Conservation (phyloP, 2,329 filamentous ascomycete species). For the Epichloe brachyelytri region DNA sequence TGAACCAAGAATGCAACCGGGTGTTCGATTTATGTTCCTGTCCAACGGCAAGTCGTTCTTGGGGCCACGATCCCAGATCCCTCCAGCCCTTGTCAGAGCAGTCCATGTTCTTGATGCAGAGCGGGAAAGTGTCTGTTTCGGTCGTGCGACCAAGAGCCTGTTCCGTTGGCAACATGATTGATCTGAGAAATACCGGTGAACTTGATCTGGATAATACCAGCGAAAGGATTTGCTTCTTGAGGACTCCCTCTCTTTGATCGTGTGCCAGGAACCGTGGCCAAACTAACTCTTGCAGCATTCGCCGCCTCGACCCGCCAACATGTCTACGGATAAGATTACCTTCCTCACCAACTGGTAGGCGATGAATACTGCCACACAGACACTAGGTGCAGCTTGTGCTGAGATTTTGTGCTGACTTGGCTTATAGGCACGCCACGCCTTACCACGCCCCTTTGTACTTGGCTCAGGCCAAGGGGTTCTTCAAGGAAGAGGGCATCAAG, state of each 20-base stretch:
- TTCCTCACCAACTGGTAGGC: constrained; percentile 71
- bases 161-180: constrained; percentile 15
- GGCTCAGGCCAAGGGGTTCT: constrained; percentile 63
- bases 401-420: background rate
- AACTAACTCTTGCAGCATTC: constrained; percentile 36
- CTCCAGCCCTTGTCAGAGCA: too few relatives aligned
- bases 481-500: constrained; percentile 62
- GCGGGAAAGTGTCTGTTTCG: background rate
- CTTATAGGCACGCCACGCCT: constrained; percentile 59
- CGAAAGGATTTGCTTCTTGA: constrained; percentile 75
- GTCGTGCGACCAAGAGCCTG: background rate
- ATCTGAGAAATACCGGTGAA: constrained; percentile 72
- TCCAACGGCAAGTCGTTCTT: background rate
- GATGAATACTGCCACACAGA: background rate
- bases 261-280: constrained; percentile 16
- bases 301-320: constrained; percentile 35
- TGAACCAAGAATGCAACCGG: constrained; percentile 31
- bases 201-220: constrained; percentile 83
- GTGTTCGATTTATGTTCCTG: constrained; percentile 22
- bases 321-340: constrained; percentile 76
- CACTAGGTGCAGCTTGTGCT: background rate
- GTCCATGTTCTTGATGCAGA: too few relatives aligned
- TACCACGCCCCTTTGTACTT: constrained; percentile 71
- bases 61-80: too few relatives aligned
- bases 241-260: background rate